These are phyloP conservation scores for Clavispora asparagi DNA, from an alignment of 805 yeast genomes.

Conservation along the genomic window DNA sequence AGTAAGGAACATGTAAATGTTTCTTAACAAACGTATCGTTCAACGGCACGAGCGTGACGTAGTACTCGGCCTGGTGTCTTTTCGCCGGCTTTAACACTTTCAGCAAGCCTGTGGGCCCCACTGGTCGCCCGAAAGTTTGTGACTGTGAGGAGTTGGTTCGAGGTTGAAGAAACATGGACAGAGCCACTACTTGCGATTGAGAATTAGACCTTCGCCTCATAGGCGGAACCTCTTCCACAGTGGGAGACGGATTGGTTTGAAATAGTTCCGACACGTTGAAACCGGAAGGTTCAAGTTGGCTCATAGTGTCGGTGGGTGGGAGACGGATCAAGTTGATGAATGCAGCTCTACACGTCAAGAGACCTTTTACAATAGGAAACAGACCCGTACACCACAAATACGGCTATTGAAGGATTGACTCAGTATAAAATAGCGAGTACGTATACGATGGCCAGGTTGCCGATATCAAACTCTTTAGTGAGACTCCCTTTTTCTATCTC, in stretches of 20 bases:
- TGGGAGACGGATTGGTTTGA: not conserved
- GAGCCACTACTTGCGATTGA: slow-evolving; percentile 33
- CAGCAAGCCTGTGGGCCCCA: slow-evolving; percentile 1
- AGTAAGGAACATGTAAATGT: slow-evolving; percentile 69
- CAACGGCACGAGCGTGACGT: slow-evolving; percentile 68
- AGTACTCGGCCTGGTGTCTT: slow-evolving; percentile 36
- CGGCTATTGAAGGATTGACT: too few species aligned
- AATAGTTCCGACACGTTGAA: slow-evolving; percentile 1
- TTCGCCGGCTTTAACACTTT: slow-evolving; percentile 13
- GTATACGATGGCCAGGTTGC: too few species aligned
- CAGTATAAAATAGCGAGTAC: too few species aligned
- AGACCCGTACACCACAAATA: not conserved
- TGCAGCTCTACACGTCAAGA: not conserved
- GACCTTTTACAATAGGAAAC: not conserved
- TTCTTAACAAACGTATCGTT: slow-evolving; percentile 82
- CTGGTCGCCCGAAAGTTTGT: not conserved
- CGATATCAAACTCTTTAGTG: too few species aligned
- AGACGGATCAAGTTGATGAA: not conserved
- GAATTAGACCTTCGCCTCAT: slow-evolving; percentile 32
- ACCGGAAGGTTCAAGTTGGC: not conserved
- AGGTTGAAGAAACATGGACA: slow-evolving; percentile 6
- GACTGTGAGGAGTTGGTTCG: slow-evolving; percentile 2
- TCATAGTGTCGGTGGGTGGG: not conserved
- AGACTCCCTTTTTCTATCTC: too few species aligned
- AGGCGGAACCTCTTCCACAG: not conserved